Evolutionary conservation across 257 asterid genomes (phyloP).

Genomic region (Scutellaria galericulata): DNA sequence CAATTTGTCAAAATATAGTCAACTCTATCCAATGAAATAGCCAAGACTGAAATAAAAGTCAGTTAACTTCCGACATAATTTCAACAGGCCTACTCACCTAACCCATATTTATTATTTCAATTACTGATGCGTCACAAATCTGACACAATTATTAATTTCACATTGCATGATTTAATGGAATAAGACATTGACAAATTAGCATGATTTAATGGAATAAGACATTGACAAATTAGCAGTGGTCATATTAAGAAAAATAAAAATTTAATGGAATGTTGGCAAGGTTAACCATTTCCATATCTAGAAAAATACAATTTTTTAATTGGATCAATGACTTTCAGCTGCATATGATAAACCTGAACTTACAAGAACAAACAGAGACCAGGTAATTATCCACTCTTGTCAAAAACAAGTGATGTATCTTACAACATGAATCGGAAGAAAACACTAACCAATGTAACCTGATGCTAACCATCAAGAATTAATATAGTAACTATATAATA

Average conservation of each 20-base stretch:
- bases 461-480: background rate
- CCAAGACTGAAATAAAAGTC: background rate
- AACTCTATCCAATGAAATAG: conserved; percentile 15
- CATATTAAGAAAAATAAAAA: no score
- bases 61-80: background rate
- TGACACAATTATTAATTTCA: no score
- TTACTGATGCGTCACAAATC: no score
- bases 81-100: no score
- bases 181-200: no score
- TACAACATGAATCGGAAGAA: background rate
- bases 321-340: conserved; percentile 2
- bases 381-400: background rate
- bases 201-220: no score
- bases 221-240: no score
- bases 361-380: background rate
- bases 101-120: no score
- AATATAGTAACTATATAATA: background rate
- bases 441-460: background rate
- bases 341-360: background rate
- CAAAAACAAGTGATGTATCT: background rate
- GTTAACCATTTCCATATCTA: background rate
- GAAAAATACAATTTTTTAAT: background rate
- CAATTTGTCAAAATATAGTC: background rate
- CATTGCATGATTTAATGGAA: no score
- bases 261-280: no score